These are phyloP conservation scores for Alternaria postmessia DNA, from an alignment of 2,329 filamentous ascomycete genomes.

Conservation along the genomic window DNA sequence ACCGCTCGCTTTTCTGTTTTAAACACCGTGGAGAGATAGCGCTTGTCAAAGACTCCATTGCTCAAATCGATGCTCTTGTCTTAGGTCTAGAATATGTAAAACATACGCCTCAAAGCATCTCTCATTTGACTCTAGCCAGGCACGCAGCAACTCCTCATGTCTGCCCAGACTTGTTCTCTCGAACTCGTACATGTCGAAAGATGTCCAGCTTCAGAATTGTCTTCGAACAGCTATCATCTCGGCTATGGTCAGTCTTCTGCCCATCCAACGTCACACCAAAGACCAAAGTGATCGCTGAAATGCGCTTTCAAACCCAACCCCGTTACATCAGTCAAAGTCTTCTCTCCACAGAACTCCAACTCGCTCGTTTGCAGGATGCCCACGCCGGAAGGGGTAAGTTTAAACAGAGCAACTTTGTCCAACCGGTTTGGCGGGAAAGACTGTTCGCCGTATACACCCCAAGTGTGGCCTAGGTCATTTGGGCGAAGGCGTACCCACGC, in stretches of 20 bases:
- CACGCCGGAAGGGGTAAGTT: background rate
- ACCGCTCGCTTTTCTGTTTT: background rate
- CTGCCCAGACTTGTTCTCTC: too few relatives aligned
- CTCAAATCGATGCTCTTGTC: too few relatives aligned
- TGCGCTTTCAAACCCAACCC: background rate
- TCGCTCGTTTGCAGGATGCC: constrained; percentile 6
- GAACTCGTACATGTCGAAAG: too few relatives aligned
- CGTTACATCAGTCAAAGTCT: background rate
- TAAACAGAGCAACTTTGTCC: constrained; percentile 7
- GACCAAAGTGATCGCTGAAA: constrained; percentile 14
- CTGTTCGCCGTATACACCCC: constrained; percentile 12
- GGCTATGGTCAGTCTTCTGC: background rate
- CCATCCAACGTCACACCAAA: constrained; percentile 7
- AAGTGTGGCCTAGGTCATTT: constrained; percentile 4
- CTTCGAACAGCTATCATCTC: background rate
- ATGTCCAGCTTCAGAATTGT: background rate
- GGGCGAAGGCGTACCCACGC: constrained; percentile 6
- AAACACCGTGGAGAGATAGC: background rate
- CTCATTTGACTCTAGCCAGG: rapidly evolving
- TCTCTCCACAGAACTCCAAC: background rate
- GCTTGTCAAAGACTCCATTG: background rate
- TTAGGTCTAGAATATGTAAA: too few relatives aligned
- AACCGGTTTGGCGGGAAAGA: constrained; percentile 5
- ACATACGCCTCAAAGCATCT: too few relatives aligned
- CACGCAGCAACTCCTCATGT: too few relatives aligned